phyloP scores from a whole-genome alignment of 2,329 filamentous ascomycete genomes.

The Colletotrichum sp. region DNA sequence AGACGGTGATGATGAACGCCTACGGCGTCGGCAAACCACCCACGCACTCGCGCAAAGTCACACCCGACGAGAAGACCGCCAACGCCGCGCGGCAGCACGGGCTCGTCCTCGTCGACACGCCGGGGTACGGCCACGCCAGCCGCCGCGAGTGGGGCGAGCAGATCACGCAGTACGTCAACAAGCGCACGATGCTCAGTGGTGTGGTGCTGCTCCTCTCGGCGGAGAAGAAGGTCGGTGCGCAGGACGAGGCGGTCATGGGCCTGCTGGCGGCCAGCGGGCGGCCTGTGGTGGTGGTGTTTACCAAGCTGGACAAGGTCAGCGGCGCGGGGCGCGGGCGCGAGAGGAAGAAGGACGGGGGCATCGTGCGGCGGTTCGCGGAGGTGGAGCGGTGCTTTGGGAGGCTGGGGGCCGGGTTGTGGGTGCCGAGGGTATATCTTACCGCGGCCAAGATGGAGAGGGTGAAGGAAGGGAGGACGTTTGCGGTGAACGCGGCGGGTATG shows the following conservation, averaged over 20 bases:
- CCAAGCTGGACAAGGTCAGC: conserved; percentile 60
- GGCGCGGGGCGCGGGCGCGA: conserved; percentile 20
- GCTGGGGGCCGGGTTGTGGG: conserved; percentile 26
- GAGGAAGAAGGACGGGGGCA: conserved; percentile 24
- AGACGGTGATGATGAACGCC: conserved; percentile 60
- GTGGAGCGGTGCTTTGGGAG: conserved; percentile 4
- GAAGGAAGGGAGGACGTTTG: conserved; percentile 25
- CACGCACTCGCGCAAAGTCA: background rate
- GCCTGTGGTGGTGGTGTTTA: conserved; percentile 56
- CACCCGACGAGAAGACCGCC: background rate
- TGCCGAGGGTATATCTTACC: conserved; percentile 37
- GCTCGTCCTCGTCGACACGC: conserved; percentile 56
- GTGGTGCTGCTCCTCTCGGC: conserved; percentile 59
- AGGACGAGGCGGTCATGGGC: conserved; percentile 52
- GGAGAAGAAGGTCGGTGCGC: conserved; percentile 54
- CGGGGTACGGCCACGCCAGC: conserved; percentile 54
- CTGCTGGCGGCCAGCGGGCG: conserved; percentile 50
- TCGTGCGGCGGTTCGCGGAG: conserved; percentile 17
- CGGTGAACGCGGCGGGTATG: conserved; percentile 37
- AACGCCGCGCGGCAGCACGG: conserved; percentile 40
- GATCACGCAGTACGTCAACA: conserved; percentile 54
- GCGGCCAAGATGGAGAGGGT: conserved; percentile 40
- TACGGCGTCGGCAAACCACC: conserved; percentile 51
- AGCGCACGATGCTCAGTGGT: conserved; percentile 52
- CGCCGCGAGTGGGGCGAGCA: conserved; percentile 56